phyloP scores from a whole-genome alignment of 1,284 basidiomycete genomes.

The Pholiota adiposa region DNA sequence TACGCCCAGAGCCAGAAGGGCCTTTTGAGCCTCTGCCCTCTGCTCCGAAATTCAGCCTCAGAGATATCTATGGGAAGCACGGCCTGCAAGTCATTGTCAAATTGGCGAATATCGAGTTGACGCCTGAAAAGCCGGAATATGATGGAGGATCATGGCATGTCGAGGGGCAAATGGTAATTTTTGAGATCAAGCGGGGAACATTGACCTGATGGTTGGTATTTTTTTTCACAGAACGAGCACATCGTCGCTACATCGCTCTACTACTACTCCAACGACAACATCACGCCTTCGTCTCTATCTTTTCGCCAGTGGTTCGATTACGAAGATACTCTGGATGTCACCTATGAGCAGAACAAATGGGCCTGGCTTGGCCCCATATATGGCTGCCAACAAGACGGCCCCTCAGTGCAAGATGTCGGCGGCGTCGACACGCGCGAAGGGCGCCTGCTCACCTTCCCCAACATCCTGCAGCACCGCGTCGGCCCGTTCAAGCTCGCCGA shows the following conservation, averaged over 20 bases:
- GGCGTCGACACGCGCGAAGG: constrained; percentile 37
- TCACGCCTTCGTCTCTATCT: no score
- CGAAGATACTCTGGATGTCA: no score
- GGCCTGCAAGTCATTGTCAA: constrained; percentile 56
- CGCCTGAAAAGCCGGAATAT: constrained; percentile 46
- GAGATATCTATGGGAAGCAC: constrained; percentile 24
- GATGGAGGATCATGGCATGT: constrained; percentile 44
- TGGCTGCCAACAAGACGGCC: constrained; percentile 25
- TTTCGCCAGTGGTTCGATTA: no score
- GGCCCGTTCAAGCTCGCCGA: constrained; percentile 46
- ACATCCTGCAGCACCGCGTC: constrained; percentile 49
- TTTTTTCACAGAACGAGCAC: no score
- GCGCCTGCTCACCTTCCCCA: constrained; percentile 47
- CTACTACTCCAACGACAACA: no score
- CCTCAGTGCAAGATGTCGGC: constrained; percentile 35
- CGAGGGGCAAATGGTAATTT: constrained; percentile 44
- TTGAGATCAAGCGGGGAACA: no score
- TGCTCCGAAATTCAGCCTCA: constrained; percentile 24
- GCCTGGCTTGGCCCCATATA: neutral
- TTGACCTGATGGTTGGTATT: no score
- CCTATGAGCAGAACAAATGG: no score
- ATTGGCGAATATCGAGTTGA: constrained; percentile 52
- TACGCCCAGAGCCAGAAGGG: constrained; percentile 27
- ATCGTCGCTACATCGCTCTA: no score
- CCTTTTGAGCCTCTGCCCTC: constrained; percentile 16